phyloP scores from a whole-genome alignment of 192 early-diverging fungal species.

The Coemansia sp. region DNA sequence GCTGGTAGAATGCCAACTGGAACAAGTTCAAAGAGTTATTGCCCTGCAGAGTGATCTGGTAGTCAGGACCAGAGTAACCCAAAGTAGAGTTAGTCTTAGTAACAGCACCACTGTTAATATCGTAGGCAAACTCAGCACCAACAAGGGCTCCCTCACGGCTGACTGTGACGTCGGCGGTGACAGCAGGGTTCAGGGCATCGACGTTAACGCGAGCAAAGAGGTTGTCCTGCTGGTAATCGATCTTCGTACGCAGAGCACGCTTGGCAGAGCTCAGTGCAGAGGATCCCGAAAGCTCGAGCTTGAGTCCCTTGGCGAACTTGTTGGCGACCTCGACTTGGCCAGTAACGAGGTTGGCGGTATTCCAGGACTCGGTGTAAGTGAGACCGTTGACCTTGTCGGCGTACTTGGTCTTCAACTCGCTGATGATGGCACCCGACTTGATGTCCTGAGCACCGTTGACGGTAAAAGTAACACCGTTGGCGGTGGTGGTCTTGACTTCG shows the following conservation, averaged over 20 bases:
- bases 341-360: slow-evolving; percentile 87
- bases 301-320: slow-evolving; percentile 94
- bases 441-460: slow-evolving; percentile 91
- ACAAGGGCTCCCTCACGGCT: slow-evolving; percentile 85
- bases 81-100: slow-evolving; percentile 86
- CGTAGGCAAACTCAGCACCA: slow-evolving; percentile 94
- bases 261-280: slow-evolving; percentile 71
- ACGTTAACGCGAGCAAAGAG: slow-evolving; percentile 84
- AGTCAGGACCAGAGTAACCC: slow-evolving; percentile 87
- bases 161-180: slow-evolving; percentile 85
- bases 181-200: slow-evolving; percentile 93
- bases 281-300: slow-evolving; percentile 85
- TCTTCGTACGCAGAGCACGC: slow-evolving; percentile 58
- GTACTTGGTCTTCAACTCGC: slow-evolving; percentile 99
- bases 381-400: slow-evolving; percentile 90
- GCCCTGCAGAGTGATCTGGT: slow-evolving; percentile 85
- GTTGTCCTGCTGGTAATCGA: slow-evolving; percentile 95
- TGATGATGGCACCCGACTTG: slow-evolving; percentile 92
- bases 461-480: slow-evolving; percentile 97
- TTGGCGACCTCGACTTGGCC: slow-evolving; percentile 92
- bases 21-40: slow-evolving; percentile 87
- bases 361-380: slow-evolving; percentile 97
- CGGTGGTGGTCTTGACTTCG: slow-evolving; percentile 94
- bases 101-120: slow-evolving; percentile 83
- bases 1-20: slow-evolving; percentile 96